Conservation (phyloP, 139 green algal genomes). For the Spirogloea muscicola region DNA sequence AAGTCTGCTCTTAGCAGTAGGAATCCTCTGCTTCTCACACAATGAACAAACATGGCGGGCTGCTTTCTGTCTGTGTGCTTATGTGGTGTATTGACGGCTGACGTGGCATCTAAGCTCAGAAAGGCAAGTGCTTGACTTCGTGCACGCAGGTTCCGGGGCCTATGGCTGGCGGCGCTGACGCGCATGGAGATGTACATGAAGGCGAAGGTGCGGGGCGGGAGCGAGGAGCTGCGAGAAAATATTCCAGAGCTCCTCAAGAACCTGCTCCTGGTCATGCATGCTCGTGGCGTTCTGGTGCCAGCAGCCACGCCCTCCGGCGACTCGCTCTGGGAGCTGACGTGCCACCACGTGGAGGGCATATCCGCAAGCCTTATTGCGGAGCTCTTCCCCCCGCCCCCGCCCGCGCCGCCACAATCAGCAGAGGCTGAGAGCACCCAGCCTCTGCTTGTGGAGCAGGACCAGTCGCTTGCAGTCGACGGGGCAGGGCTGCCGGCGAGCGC, state of each 20-base stretch:
- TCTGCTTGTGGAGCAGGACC: background rate
- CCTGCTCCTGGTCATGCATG: constrained; percentile 87
- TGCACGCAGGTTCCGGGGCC: constrained; percentile 28
- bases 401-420: constrained; percentile 1
- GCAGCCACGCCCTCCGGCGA: background rate
- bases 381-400: constrained; percentile 32
- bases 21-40: no score
- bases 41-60: no score
- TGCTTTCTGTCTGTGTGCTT: no score
- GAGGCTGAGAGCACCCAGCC: no score
- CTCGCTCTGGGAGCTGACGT: constrained; percentile 78
- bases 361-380: constrained; percentile 57
- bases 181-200: constrained; percentile 44
- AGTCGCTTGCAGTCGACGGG: no score
- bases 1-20: no score
- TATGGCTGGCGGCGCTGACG: constrained; percentile 39
- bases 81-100: no score
- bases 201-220: constrained; percentile 36
- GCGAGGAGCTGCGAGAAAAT: constrained; percentile 66
- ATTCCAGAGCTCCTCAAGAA: constrained; percentile 92
- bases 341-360: constrained; percentile 54
- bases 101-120: no score
- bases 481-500: background rate
- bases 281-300: constrained; percentile 57
- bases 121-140: no score